These are phyloP conservation scores for Heliamphora pulchella DNA, from an alignment of 179 eudicot genomes.

Conservation along the genomic window DNA sequence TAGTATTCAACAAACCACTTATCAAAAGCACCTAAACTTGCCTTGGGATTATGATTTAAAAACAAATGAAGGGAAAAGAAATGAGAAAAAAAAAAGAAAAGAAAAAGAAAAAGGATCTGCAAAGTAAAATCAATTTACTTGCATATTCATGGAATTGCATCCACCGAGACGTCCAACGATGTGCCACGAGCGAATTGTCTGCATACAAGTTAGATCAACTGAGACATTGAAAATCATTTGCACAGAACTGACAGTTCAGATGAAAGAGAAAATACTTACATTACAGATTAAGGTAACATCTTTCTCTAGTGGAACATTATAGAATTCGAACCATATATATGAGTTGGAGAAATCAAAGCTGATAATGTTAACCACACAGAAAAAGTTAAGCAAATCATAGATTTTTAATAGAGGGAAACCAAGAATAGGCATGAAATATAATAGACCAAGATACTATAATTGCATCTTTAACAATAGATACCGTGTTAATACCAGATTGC, in stretches of 20 bases:
- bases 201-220: slow-evolving; percentile 21
- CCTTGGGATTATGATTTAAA: too few species aligned
- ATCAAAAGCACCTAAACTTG: too few species aligned
- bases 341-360: slow-evolving; percentile 78
- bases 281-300: slow-evolving; percentile 67
- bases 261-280: slow-evolving; percentile 46
- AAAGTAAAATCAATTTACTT: too few species aligned
- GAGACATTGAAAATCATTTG: not conserved
- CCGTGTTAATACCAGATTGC: not conserved
- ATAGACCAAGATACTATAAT: not conserved
- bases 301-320: slow-evolving; percentile 74
- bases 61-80: too few species aligned
- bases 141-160: too few species aligned
- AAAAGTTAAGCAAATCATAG: slow-evolving; percentile 1
- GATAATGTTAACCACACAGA: slow-evolving; percentile 19
- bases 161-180: too few species aligned
- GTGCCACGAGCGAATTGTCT: slow-evolving; percentile 26
- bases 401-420: not conserved
- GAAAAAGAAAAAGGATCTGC: too few species aligned
- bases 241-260: not conserved
- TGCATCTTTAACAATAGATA: not conserved
- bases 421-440: not conserved
- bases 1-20: too few species aligned
- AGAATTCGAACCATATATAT: slow-evolving; percentile 86
- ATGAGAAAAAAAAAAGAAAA: too few species aligned